Evolutionary conservation across 1,284 basidiomycete genomes (phyloP).

Genomic region (Apiotrichum sp.): DNA sequence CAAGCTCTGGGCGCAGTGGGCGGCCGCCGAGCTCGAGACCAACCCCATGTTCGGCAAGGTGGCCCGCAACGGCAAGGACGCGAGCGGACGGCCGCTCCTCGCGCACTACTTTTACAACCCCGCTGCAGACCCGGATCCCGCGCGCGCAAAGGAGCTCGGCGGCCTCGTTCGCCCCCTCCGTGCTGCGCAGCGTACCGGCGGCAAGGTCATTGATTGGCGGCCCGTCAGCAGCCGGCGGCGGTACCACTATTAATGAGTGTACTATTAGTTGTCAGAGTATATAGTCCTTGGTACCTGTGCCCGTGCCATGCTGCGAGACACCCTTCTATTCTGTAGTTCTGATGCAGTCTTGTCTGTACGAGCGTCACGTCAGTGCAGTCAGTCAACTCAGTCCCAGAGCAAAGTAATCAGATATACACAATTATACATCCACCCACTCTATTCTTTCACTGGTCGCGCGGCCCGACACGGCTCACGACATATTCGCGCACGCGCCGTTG

Average conservation of each 20-base stretch:
- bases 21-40: conserved; percentile 26
- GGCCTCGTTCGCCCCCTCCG: conserved; percentile 46
- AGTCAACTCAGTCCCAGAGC: no score
- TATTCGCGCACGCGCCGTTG: conserved; percentile 69
- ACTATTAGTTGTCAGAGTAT: no score
- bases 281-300: no score
- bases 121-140: conserved; percentile 37
- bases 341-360: no score
- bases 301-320: no score
- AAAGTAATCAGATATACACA: no score
- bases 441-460: conserved; percentile 26
- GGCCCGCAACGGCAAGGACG: conserved; percentile 46
- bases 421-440: no score
- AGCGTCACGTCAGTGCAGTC: no score
- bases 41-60: conserved; percentile 48
- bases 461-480: conserved; percentile 51
- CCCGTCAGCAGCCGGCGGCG: conserved; percentile 39
- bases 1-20: conserved; percentile 38
- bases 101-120: conserved; percentile 48
- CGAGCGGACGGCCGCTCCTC: conserved; percentile 42
- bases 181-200: conserved; percentile 40
- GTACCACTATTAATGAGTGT: conserved; percentile 8
- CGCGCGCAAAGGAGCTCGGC: conserved; percentile 43
- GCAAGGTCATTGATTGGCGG: conserved; percentile 47
- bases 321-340: no score